phyloP scores from a whole-genome alignment of 1,284 basidiomycete species.

The Ustilago bromivora region DNA sequence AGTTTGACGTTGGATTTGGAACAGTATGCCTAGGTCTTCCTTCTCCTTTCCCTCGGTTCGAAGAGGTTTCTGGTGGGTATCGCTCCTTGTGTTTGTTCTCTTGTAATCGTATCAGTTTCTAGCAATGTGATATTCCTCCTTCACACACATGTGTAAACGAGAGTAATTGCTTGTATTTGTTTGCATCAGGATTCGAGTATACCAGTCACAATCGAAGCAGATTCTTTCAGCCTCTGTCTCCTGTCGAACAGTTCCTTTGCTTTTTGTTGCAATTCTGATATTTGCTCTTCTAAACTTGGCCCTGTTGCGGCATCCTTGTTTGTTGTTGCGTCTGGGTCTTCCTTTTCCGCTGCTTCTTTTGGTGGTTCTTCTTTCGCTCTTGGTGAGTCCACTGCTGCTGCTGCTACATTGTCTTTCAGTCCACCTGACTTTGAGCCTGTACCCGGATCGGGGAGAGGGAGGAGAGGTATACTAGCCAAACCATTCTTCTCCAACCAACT shows the following conservation, averaged over 20 bases:
- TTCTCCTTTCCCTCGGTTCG: not conserved
- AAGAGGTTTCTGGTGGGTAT: not conserved
- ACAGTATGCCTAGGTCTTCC: conserved; percentile 55
- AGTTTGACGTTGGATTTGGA: conserved; percentile 87
- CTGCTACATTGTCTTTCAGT: not conserved
- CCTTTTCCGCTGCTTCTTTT: not conserved
- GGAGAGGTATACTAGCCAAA: conserved; percentile 26
- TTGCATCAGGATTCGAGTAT: conserved; percentile 37
- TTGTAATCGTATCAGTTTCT: not conserved
- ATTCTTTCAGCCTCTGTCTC: conserved; percentile 35
- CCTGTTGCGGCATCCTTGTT: not conserved
- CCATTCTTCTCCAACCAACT: conserved; percentile 38
- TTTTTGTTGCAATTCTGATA: conserved; percentile 18
- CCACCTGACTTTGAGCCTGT: too few species aligned
- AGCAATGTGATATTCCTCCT: not conserved
- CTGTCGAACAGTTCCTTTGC: conserved; percentile 39
- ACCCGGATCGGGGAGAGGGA: not conserved
- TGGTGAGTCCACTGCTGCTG: not conserved
- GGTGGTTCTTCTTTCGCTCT: not conserved
- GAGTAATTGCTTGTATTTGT: not conserved
- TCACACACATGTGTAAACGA: not conserved
- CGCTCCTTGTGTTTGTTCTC: not conserved
- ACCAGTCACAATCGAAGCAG: conserved; percentile 30
- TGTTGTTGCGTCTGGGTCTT: not conserved
- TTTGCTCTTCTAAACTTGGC: conserved; percentile 4